Evolutionary conservation across 306 rosid species (phyloP).

Genomic region (Cicer cuneatum): DNA sequence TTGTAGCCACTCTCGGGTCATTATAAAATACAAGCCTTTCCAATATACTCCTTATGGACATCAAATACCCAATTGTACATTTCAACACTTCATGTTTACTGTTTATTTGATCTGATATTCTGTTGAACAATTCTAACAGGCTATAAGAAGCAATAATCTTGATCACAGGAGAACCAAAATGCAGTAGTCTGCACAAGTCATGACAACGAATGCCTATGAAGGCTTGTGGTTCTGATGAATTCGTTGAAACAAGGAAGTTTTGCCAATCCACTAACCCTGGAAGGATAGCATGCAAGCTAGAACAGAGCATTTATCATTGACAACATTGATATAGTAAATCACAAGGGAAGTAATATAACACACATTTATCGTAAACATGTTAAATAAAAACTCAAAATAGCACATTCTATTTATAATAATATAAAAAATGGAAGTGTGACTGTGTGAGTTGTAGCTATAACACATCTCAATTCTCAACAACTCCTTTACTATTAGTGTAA

Average conservation of each 20-base stretch:
- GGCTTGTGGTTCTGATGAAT: slow-evolving; percentile 56
- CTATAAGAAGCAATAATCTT: slow-evolving; percentile 75
- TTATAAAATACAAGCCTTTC: slow-evolving; percentile 74
- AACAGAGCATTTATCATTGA: slow-evolving; percentile 40
- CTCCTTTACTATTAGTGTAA: neutral
- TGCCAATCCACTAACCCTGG: slow-evolving; percentile 85
- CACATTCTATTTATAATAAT: neutral
- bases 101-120: slow-evolving; percentile 66
- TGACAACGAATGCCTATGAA: slow-evolving; percentile 72
- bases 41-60: slow-evolving; percentile 67
- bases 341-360: neutral
- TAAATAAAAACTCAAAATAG: neutral
- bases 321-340: neutral
- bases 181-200: slow-evolving; percentile 81
- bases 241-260: slow-evolving; percentile 56
- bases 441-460: slow-evolving; percentile 1
- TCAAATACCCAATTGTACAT: slow-evolving; percentile 59
- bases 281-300: slow-evolving; percentile 67
- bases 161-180: slow-evolving; percentile 76
- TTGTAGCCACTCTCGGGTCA: slow-evolving; percentile 73
- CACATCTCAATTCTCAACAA: neutral
- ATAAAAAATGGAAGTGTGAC: slow-evolving; percentile 4
- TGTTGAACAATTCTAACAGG: slow-evolving; percentile 71
- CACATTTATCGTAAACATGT: slow-evolving; percentile 4
- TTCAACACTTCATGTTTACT: slow-evolving; percentile 57